phyloP scores from a whole-genome alignment of 192 early-diverging fungal species.

The Backusella australiensis region DNA sequence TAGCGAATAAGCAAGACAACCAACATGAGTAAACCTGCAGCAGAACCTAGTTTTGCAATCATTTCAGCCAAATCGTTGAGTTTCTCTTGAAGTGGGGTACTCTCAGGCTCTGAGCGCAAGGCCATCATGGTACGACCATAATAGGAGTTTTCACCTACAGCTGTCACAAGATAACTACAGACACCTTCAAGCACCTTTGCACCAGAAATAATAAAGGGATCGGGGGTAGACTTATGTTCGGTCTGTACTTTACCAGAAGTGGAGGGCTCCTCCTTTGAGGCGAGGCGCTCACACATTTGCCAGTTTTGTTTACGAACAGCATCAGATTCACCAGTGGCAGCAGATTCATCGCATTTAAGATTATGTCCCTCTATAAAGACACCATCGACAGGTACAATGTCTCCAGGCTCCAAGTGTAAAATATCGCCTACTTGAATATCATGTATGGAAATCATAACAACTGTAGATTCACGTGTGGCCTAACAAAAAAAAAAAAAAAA shows the following conservation, averaged over 20 bases:
- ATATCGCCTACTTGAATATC: slow-evolving; percentile 94
- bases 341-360: slow-evolving; percentile 86
- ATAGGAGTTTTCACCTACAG: slow-evolving; percentile 83
- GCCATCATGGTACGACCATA: slow-evolving; percentile 91
- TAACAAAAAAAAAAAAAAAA: slow-evolving; percentile 7
- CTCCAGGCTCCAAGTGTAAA: slow-evolving; percentile 83
- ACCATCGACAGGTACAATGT: slow-evolving; percentile 90
- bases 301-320: slow-evolving; percentile 75
- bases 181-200: slow-evolving; percentile 90
- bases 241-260: neutral
- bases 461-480: slow-evolving; percentile 70
- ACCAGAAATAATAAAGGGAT: slow-evolving; percentile 93
- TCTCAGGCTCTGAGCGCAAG: slow-evolving; percentile 77
- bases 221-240: slow-evolving; percentile 32
- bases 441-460: slow-evolving; percentile 65
- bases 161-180: slow-evolving; percentile 82
- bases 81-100: slow-evolving; percentile 93
- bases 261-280: slow-evolving; percentile 22
- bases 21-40: slow-evolving; percentile 83
- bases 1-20: slow-evolving; percentile 85
- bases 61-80: slow-evolving; percentile 83
- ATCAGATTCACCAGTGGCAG: slow-evolving; percentile 92
- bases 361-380: slow-evolving; percentile 80
- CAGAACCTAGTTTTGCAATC: slow-evolving; percentile 90
- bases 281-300: slow-evolving; percentile 41